A percentile compares a stretch with the other conserved stretches of the same genome.
These are phyloP conservation scores for Hygrocybe coccinea DNA, from an alignment of 768 basidiomycete species.

Conservation along the genomic window DNA sequence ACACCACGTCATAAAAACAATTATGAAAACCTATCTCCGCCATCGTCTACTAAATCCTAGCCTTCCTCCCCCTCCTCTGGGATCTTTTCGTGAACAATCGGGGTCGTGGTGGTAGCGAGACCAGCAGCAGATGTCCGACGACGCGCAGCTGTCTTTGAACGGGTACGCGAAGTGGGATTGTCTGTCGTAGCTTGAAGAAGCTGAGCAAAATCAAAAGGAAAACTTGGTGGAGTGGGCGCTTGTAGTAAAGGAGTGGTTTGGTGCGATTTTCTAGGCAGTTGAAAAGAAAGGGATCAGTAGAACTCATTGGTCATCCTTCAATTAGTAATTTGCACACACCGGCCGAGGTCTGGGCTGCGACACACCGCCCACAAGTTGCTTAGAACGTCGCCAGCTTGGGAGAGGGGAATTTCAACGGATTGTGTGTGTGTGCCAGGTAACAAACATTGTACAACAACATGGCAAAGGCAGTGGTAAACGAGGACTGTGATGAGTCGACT, in stretches of 20 bases:
- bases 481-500: conserved; percentile 26
- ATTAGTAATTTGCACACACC: conserved; percentile 36
- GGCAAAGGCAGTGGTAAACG: conserved; percentile 77
- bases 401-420: conserved; percentile 65
- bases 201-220: conserved; percentile 72
- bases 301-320: no score
- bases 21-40: background rate
- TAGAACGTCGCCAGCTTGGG: conserved; percentile 72
- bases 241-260: conserved; percentile 52
- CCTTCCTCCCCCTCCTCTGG: background rate
- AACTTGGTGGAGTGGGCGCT: conserved; percentile 59
- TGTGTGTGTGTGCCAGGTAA: conserved; percentile 83
- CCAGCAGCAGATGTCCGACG: conserved; percentile 2
- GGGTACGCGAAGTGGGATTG: conserved; percentile 41
- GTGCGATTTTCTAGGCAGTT: conserved; percentile 57
- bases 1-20: no score
- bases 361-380: conserved; percentile 79
- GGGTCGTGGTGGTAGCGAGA: background rate
- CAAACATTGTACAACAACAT: conserved; percentile 81
- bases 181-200: conserved; percentile 73
- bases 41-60: conserved; percentile 1
- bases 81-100: background rate
- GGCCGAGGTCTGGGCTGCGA: conserved; percentile 67
- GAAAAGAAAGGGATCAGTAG: no score
- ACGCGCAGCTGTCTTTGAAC: conserved; percentile 13